phyloP scores from a whole-genome alignment of 1,284 basidiomycete species.

The Irpex sp. region DNA sequence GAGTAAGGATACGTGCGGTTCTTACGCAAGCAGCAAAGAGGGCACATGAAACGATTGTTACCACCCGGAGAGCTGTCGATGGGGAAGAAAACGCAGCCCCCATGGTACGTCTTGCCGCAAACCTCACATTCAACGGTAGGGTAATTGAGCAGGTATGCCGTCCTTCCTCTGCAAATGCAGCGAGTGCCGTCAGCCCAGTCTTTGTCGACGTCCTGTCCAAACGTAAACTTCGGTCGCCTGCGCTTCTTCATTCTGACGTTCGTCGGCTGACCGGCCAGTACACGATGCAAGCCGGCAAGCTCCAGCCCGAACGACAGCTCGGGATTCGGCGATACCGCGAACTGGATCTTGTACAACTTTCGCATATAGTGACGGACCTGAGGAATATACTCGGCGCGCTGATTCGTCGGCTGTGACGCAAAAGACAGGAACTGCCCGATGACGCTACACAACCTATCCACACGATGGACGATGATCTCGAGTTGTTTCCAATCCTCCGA shows the following conservation, averaged over 20 bases:
- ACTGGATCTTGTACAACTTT: constrained; percentile 80
- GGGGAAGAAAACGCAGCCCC: constrained; percentile 74
- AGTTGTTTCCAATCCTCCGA: constrained; percentile 74
- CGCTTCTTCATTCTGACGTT: constrained; percentile 54
- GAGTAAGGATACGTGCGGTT: constrained; percentile 64
- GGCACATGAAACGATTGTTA: constrained; percentile 54
- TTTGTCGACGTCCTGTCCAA: constrained; percentile 71
- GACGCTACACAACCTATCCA: constrained; percentile 66
- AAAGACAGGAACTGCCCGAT: constrained; percentile 78
- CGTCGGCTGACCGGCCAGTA: constrained; percentile 64
- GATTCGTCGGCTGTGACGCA: constrained; percentile 62
- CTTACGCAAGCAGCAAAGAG: constrained; percentile 72
- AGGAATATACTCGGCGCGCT: constrained; percentile 66
- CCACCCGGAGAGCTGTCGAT: constrained; percentile 29
- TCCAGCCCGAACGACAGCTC: constrained; percentile 78
- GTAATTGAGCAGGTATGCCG: constrained; percentile 52
- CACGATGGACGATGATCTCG: constrained; percentile 70
- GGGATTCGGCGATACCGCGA: constrained; percentile 71
- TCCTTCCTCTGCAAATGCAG: constrained; percentile 75
- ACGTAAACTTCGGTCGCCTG: constrained; percentile 65
- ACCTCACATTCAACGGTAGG: constrained; percentile 62
- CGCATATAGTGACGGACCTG: constrained; percentile 85
- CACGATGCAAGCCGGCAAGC: constrained; percentile 73
- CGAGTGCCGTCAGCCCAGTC: constrained; percentile 74
- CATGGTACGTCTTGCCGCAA: constrained; percentile 66